These are phyloP conservation scores for Spathaspora boniae DNA, from an alignment of 805 yeast genomes.

Conservation along the genomic window DNA sequence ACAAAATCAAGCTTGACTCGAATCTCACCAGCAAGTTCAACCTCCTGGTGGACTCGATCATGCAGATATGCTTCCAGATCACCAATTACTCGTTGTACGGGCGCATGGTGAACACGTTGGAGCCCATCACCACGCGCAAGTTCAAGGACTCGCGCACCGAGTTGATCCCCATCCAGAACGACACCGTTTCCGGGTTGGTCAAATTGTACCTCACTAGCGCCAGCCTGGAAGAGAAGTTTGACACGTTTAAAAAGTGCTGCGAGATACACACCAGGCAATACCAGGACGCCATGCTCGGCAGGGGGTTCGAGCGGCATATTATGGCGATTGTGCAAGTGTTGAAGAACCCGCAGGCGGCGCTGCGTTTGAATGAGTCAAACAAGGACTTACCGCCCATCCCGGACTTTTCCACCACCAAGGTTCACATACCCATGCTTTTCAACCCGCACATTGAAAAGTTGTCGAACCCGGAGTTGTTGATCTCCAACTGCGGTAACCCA, in stretches of 20 bases:
- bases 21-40: slow-evolving; percentile 37
- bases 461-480: slow-evolving; percentile 39
- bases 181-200: slow-evolving; percentile 46
- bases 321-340: slow-evolving; percentile 58
- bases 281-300: slow-evolving; percentile 53
- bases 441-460: slow-evolving; percentile 32
- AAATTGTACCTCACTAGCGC: slow-evolving; percentile 63
- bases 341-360: slow-evolving; percentile 38
- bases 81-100: slow-evolving; percentile 57
- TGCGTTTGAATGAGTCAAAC: slow-evolving; percentile 26
- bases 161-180: slow-evolving; percentile 62
- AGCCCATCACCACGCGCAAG: slow-evolving; percentile 64
- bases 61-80: slow-evolving; percentile 52
- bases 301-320: slow-evolving; percentile 72
- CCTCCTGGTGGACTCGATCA: slow-evolving; percentile 47
- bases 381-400: slow-evolving; percentile 36
- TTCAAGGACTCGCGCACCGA: slow-evolving; percentile 71
- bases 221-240: slow-evolving; percentile 45
- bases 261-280: slow-evolving; percentile 47
- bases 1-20: slow-evolving; percentile 33
- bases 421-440: slow-evolving; percentile 29
- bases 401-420: slow-evolving; percentile 13
- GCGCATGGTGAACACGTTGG: slow-evolving; percentile 44
- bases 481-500: slow-evolving; percentile 91
- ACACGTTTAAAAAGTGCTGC: slow-evolving; percentile 48